Conservation (phyloP, 2,329 filamentous ascomycete genomes). For the Aspergillus caelatus region DNA sequence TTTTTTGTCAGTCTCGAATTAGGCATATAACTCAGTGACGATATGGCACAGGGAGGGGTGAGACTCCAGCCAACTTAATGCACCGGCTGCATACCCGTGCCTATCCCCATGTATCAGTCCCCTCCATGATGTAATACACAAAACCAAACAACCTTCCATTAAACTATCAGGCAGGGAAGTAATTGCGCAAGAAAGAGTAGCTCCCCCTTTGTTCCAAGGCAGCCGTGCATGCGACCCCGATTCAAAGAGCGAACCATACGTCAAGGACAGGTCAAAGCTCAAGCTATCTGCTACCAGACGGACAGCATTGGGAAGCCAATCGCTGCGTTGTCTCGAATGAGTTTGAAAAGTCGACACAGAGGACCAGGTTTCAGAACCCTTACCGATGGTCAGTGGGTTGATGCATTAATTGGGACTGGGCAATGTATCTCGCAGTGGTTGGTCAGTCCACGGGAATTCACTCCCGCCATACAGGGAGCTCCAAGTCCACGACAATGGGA, state of each 20-base stretch:
- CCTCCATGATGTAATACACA: slow-evolving; percentile 4
- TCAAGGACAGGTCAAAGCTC: slow-evolving; percentile 19
- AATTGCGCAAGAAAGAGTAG: neutral
- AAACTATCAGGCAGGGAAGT: neutral
- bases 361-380: neutral
- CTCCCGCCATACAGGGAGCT: slow-evolving; percentile 53
- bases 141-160: neutral
- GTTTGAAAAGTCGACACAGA: neutral
- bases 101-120: neutral
- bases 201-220: slow-evolving; percentile 13
- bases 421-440: neutral
- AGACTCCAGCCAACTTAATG: slow-evolving; percentile 1
- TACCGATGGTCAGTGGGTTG: neutral
- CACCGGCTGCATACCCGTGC: neutral
- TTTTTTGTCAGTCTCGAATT: neutral
- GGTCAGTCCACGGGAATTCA: neutral
- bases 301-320: slow-evolving; percentile 11
- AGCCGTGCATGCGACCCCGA: slow-evolving; percentile 12
- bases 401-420: neutral
- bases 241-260: slow-evolving; percentile 9
- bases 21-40: neutral
- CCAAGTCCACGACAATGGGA: slow-evolving; percentile 80
- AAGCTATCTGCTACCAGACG: slow-evolving; percentile 13
- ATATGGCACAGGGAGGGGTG: neutral
- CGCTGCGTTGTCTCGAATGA: slow-evolving; percentile 3